These are phyloP conservation scores for Tylopilus sp. DNA, from an alignment of 1,284 basidiomycete species.

Conservation along the genomic window DNA sequence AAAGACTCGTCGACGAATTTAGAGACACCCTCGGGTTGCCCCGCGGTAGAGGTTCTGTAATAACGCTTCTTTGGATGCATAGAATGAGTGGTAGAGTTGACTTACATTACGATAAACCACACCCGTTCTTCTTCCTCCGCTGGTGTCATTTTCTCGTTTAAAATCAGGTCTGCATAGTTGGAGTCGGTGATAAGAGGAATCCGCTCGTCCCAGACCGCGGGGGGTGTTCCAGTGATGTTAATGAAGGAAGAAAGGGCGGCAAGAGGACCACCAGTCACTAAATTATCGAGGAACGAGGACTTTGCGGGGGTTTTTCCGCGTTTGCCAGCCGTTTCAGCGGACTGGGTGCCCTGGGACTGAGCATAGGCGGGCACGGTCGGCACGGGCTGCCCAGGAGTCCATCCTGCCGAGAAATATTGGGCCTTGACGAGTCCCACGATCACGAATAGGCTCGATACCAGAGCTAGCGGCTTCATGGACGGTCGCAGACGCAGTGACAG, in stretches of 20 bases:
- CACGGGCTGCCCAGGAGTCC: constrained; percentile 64
- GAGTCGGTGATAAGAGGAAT: constrained; percentile 72
- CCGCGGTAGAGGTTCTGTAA: constrained; percentile 56
- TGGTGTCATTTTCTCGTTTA: constrained; percentile 57
- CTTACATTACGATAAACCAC: constrained; percentile 73
- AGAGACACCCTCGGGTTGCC: constrained; percentile 59
- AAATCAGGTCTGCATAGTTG: constrained; percentile 65
- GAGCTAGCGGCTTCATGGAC: constrained; percentile 47
- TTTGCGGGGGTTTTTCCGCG: constrained; percentile 12
- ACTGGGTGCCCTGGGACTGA: constrained; percentile 15
- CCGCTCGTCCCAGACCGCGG: constrained; percentile 60
- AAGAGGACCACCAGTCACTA: constrained; percentile 40
- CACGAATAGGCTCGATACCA: constrained; percentile 36
- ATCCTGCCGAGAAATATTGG: constrained; percentile 75
- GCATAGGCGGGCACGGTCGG: constrained; percentile 26
- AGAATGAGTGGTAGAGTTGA: constrained; percentile 11
- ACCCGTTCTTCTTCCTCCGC: constrained; percentile 63
- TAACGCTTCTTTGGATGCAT: constrained; percentile 2
- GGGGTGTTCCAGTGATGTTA: constrained; percentile 61
- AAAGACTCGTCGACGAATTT: constrained; percentile 65
- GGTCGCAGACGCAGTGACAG: not conserved
- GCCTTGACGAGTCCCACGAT: constrained; percentile 43
- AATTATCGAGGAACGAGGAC: constrained; percentile 26
- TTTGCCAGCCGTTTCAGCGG: constrained; percentile 19
- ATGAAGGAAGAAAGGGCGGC: constrained; percentile 48